A percentile compares a stretch with the other conserved stretches of the same genome.
Conservation (phyloP, 805 yeast genomes). For the Nakazawaea ishiwadae region DNA sequence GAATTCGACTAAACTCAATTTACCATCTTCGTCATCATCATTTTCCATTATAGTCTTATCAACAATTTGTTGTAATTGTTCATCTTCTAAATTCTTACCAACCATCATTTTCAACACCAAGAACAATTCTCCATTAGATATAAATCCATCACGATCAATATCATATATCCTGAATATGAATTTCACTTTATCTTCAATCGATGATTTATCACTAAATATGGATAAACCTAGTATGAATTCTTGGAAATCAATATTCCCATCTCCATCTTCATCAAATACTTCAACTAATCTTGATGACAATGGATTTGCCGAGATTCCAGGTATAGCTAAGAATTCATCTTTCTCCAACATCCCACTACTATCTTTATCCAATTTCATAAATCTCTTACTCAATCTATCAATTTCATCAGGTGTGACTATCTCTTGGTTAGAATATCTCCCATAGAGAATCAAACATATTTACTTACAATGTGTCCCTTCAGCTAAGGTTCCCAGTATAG, state of each 20-base stretch:
- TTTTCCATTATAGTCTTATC: constrained; percentile 95
- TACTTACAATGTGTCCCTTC: constrained; percentile 74
- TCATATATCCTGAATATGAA: constrained; percentile 95
- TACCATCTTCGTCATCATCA: constrained; percentile 84
- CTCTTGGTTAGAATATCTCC: constrained; percentile 6
- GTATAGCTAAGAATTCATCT: constrained; percentile 85
- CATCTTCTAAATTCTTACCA: constrained; percentile 81
- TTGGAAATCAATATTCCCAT: constrained; percentile 92
- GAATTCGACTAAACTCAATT: constrained; percentile 82
- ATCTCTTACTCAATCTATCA: constrained; percentile 84
- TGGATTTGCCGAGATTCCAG: constrained; percentile 89
- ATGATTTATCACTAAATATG: constrained; percentile 70
- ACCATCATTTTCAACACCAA: constrained; percentile 96
- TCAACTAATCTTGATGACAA: constrained; percentile 87
- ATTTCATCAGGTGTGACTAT: constrained; percentile 86
- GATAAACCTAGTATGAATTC: constrained; percentile 79
- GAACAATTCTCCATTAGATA: constrained; percentile 92
- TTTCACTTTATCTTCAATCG: constrained; percentile 71
- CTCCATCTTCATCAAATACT: constrained; percentile 88
- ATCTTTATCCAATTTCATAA: constrained; percentile 93
- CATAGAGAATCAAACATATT: neutral
- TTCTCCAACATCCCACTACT: constrained; percentile 89
- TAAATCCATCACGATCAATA: constrained; percentile 90
- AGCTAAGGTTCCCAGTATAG: constrained; percentile 58
- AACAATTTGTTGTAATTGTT: constrained; percentile 92